phyloP scores from a whole-genome alignment of 1,284 basidiomycete genomes.

The Gomphus bonarii region DNA sequence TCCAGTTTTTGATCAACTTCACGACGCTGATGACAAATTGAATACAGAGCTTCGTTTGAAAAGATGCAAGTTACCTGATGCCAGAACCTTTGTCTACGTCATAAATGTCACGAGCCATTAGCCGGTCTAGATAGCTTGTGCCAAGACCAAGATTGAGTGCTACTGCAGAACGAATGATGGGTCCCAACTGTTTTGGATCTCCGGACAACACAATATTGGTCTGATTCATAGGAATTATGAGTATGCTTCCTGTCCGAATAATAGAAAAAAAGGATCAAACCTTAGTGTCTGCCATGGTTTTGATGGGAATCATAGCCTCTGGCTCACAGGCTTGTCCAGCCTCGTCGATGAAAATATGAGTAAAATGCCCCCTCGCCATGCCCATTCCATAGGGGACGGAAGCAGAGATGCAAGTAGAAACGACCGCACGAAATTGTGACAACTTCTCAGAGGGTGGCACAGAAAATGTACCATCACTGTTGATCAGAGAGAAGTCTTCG shows the following conservation, averaged over 20 bases:
- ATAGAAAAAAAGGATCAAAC: neutral
- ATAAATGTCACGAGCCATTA: slow-evolving; percentile 43
- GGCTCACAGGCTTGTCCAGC: slow-evolving; percentile 58
- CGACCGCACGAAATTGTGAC: slow-evolving; percentile 40
- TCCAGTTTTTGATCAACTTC: slow-evolving; percentile 47
- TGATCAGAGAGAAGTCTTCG: slow-evolving; percentile 30
- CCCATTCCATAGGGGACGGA: slow-evolving; percentile 46
- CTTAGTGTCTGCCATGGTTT: slow-evolving; percentile 36
- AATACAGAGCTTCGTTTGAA: neutral
- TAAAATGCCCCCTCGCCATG: slow-evolving; percentile 35
- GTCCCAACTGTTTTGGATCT: slow-evolving; percentile 54
- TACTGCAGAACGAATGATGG: slow-evolving; percentile 42
- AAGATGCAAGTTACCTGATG: slow-evolving; percentile 27
- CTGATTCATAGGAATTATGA: neutral
- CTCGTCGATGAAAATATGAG: slow-evolving; percentile 52
- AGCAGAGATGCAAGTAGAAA: slow-evolving; percentile 52
- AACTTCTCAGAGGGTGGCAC: slow-evolving; percentile 32
- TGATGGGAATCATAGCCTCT: slow-evolving; percentile 45
- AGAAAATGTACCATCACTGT: slow-evolving; percentile 33
- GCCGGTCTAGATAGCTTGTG: slow-evolving; percentile 43
- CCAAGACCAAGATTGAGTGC: slow-evolving; percentile 42
- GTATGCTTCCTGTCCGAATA: neutral
- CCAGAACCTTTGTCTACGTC: slow-evolving; percentile 28
- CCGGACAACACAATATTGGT: slow-evolving; percentile 52
- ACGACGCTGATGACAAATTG: slow-evolving; percentile 34